phyloP scores from a whole-genome alignment of 179 eudicot species.

The Beta lomatogona region DNA sequence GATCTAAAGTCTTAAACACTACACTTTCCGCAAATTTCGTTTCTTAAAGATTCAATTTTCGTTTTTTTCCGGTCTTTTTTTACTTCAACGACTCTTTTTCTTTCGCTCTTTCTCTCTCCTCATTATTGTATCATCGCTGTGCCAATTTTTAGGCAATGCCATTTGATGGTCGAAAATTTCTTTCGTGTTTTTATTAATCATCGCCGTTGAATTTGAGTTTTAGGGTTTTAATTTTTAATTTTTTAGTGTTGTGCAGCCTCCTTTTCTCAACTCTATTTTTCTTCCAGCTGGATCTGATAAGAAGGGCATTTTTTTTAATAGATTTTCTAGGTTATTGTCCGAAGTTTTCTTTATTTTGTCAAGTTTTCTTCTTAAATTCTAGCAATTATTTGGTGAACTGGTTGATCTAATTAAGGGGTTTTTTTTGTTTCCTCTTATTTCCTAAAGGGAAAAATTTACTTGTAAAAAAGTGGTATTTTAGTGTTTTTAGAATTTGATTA shows the following conservation, averaged over 20 bases:
- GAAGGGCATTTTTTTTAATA: slow-evolving; percentile 20
- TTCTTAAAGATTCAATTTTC: slow-evolving; percentile 27
- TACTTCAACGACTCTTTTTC: slow-evolving; percentile 1
- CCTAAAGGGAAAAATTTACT: slow-evolving; percentile 12
- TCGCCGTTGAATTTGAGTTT: slow-evolving; percentile 26
- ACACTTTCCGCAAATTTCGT: slow-evolving; percentile 14
- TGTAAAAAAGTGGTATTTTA: slow-evolving; percentile 15
- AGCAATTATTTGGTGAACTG: slow-evolving; percentile 17
- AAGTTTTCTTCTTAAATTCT: slow-evolving; percentile 18
- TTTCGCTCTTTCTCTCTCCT: neutral
- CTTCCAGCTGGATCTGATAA: slow-evolving; percentile 29
- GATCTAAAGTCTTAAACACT: slow-evolving; percentile 27
- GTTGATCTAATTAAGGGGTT: slow-evolving; percentile 23
- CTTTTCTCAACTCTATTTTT: slow-evolving; percentile 10
- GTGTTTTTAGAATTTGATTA: slow-evolving; percentile 4
- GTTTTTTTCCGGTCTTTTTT: neutral
- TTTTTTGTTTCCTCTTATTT: slow-evolving; percentile 26
- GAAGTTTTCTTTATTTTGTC: slow-evolving; percentile 5
- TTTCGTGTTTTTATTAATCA: slow-evolving; percentile 5
- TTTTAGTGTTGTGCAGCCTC: slow-evolving; percentile 8
- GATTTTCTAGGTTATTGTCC: slow-evolving; percentile 18
- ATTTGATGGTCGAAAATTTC: slow-evolving; percentile 17
- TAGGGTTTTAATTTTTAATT: slow-evolving; percentile 12
- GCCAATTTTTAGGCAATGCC: slow-evolving; percentile 33
- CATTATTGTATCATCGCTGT: neutral